These are phyloP conservation scores for Tephrocybe sp. DNA, from an alignment of 768 basidiomycete genomes.

Conservation along the genomic window DNA sequence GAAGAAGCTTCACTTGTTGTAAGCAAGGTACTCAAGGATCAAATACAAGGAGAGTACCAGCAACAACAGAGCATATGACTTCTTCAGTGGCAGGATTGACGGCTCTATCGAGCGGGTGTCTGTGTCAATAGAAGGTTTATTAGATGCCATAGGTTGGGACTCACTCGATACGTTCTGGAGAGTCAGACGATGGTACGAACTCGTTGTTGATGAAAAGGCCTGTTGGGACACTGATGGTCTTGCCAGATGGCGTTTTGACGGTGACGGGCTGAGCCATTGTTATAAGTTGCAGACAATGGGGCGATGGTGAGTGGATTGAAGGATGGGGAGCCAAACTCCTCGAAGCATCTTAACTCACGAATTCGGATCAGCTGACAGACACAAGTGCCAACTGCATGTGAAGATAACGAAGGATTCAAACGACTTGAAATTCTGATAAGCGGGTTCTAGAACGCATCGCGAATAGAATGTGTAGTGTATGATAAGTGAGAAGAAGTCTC, in stretches of 20 bases:
- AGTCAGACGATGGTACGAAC: constrained; percentile 77
- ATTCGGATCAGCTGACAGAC: constrained; percentile 13
- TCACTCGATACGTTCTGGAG: constrained; percentile 62
- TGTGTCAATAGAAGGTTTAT: constrained; percentile 24
- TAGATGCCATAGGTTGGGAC: constrained; percentile 21
- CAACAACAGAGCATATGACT: constrained; percentile 63
- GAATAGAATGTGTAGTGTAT: no score
- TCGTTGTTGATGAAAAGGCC: constrained; percentile 93
- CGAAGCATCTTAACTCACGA: constrained; percentile 2
- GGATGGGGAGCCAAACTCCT: no score
- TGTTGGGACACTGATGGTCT: constrained; percentile 64
- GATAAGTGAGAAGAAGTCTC: no score
- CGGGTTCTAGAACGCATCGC: no score
- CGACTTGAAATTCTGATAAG: neutral
- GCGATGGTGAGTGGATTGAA: neutral
- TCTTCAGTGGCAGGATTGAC: constrained; percentile 85
- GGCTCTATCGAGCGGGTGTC: constrained; percentile 54
- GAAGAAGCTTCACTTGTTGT: constrained; percentile 45
- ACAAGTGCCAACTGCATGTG: neutral
- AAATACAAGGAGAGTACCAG: constrained; percentile 38
- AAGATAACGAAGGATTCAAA: neutral
- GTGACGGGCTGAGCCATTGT: constrained; percentile 47
- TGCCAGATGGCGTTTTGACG: constrained; percentile 44
- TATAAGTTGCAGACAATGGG: neutral
- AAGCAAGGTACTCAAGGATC: neutral